Conservation (phyloP, 805 yeast genomes). For the Priceomyces haplophilus region DNA sequence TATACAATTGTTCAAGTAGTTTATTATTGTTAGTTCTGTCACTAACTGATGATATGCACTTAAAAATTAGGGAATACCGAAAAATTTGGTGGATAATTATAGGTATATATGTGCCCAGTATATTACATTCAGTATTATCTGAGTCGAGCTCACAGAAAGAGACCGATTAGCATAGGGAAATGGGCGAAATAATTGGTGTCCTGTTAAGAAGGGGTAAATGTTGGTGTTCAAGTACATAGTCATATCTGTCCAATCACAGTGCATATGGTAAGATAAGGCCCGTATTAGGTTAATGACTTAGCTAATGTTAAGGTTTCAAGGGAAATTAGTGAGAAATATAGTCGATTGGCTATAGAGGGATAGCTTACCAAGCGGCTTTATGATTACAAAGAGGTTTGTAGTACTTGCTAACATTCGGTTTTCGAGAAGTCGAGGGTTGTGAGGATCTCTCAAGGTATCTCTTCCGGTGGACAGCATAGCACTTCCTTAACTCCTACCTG, state of each 20-base stretch:
- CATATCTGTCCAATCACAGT: slow-evolving; percentile 1
- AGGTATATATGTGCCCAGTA: slow-evolving; percentile 1
- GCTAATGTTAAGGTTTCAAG: not conserved
- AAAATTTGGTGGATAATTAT: not conserved
- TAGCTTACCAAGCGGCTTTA: not conserved
- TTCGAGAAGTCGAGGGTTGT: not conserved
- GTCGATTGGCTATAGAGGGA: not conserved
- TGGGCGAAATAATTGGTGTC: slow-evolving; percentile 1
- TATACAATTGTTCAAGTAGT: not conserved
- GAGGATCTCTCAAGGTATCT: not conserved
- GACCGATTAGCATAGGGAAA: slow-evolving; percentile 3
- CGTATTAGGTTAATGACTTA: not conserved
- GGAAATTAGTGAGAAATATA: not conserved
- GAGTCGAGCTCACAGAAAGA: slow-evolving; percentile 5
- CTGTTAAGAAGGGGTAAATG: not conserved
- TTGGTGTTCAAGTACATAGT: slow-evolving; percentile 4
- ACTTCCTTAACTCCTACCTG: not conserved
- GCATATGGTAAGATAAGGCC: not conserved
- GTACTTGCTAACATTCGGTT: not conserved
- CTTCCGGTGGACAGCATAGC: not conserved
- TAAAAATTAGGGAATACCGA: not conserved
- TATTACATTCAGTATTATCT: slow-evolving; percentile 1
- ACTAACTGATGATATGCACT: not conserved
- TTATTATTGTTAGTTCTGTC: not conserved
- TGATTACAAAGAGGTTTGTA: not conserved